Evolutionary conservation across 345 rosid species (phyloP), one percentile per base, ranked within the genome.

Genomic region (Eucalyptus viminalis): DNA sequence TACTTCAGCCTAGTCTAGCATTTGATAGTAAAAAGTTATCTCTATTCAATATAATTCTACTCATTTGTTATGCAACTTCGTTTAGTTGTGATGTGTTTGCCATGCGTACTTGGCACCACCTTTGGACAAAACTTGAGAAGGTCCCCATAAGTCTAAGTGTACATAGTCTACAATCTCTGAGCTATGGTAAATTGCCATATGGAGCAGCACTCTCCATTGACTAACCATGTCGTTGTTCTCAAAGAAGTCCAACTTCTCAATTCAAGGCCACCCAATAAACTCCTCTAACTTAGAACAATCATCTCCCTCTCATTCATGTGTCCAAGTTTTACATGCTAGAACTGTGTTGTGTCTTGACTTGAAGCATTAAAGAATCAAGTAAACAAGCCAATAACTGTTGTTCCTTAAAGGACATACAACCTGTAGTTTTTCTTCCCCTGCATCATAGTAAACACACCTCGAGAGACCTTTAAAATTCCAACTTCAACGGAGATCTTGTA

Each of bases 331-430:
- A 56, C 5, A 56, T 56, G 29, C 29, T 24, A 56, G 29, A 24
- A 24, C 6, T 13, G 3, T 5, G 13, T 22, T 24, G 62, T 56
- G 62, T 4, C 29, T 24, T 22, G 6, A 56, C 29, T 22, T 56
- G 62, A 56, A 56, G 62, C 11, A 56, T 56, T 25, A 56, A 25
- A 56, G 29, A 56, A 56, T 56, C 62, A 2, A 56, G 62, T 56
- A 56, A 19, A 56, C 1, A 1, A 56, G 62, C 13, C 62, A 56
- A 56, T 2, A 24, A 56, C 2, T 9, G 1, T 10, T 0, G 3
- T 56, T 56, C 62, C 29, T 56, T 56, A 25, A 25, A 56, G 62
- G 29, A 56, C 29, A 56, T 56, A 10, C 62, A 56, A 56, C 62
- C 1, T 1, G 2, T 0, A 56, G 6, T 56, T 25, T 22, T 22